Evolutionary conservation across 352 stramenopile genomes (phyloP), one percentile per base, ranked within the genome.

Genomic region (Globisporangium iwayamae): DNA sequence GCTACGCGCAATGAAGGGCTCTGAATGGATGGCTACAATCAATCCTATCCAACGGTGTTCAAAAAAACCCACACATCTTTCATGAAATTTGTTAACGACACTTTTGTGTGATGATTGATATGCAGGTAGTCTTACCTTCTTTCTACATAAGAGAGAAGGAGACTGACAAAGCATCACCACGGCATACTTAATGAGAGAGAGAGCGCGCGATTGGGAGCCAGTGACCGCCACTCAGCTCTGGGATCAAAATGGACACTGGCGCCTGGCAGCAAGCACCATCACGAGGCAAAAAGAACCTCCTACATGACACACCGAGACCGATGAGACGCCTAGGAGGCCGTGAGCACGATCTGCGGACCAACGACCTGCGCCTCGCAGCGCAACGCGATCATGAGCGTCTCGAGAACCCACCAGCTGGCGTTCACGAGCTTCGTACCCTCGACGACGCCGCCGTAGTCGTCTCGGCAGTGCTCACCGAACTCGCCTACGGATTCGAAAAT

Each of bases 341-440:
- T 62, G 36, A 69, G 50, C 30, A 69, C 63, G 43, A 69, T 18
- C 30, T 64, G 63, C 39, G 75, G 81, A 3, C 80, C 80, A 4
- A 85, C 58, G 38, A 83, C 77, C 36, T 76, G 68, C 28, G 64
- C 70, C 60, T 91, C 82, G 69, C 78, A 80, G 22, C 77, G 74
- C 60, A 91, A 50, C 54, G 79, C 78, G 59, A 89, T 87, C 66
- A 85, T 65, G 18, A 91, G 74, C 65, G 84, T 88, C 71, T 91
- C 80, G 53, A 91, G 81, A 32, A 82, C 86, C 82, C 82, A 91
- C 68, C 76, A 86, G 36, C 75, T 75, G 25, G 80, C 70, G 36
- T 75, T 76, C 34, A 78, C 73, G 10, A 91, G 71, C 65, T 75
- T 60, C 16, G 80, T 87, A 62, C 78, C 79, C 62, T 83, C 65